phyloP scores from a whole-genome alignment of 176 grass and related monocot genomes.

The Carex pumila region DNA sequence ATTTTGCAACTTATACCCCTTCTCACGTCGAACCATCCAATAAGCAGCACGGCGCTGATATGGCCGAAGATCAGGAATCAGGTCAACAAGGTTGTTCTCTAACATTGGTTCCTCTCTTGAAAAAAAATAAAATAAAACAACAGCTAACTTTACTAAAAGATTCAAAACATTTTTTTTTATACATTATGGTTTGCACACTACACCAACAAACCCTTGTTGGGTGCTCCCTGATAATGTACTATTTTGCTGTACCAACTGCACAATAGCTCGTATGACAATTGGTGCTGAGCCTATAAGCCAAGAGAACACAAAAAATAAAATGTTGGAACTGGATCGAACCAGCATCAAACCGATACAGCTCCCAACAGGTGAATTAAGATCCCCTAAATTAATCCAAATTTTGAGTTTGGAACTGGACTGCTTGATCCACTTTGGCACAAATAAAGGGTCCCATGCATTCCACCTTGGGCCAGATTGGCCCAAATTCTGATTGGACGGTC shows the following conservation, averaged over 20 bases:
- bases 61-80: constrained; percentile 74
- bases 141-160: background rate
- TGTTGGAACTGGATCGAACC: background rate
- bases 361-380: too few species aligned
- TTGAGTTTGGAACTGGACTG: too few species aligned
- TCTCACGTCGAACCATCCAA: constrained; percentile 94
- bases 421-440: too few species aligned
- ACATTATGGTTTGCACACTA: background rate
- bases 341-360: background rate
- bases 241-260: background rate
- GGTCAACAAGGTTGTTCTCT: constrained; percentile 52
- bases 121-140: constrained; percentile 24
- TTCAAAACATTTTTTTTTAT: background rate
- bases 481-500: too few species aligned
- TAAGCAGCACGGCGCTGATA: constrained; percentile 89
- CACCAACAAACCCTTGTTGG: background rate
- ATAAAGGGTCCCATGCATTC: too few species aligned
- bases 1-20: constrained; percentile 23
- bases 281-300: background rate
- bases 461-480: too few species aligned
- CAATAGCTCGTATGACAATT: background rate
- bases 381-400: too few species aligned
- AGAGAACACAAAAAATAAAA: background rate
- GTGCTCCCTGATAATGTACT: background rate
- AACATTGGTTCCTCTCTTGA: constrained; percentile 37